Evolutionary conservation across 805 yeast species (phyloP), one percentile per base, ranked within the genome.

Genomic region (Cyberlindnera petersonii): DNA sequence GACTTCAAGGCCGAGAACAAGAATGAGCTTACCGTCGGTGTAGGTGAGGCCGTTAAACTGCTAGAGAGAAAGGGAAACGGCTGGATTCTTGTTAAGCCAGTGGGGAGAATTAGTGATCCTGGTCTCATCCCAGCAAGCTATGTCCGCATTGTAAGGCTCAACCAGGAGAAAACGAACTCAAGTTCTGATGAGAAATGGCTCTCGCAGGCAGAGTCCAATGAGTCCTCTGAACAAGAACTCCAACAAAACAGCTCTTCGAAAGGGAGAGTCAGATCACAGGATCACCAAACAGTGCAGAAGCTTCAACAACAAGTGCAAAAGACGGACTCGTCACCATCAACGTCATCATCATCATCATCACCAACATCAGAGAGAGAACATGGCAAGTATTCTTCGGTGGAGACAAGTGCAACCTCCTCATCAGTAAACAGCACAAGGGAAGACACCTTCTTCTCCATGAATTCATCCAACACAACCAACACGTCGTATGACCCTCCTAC

Each of bases 51-150:
- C 14, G 56, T 77, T 20, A 76, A 73, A 49, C 55, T 77, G 16
- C 44, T 75, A 5, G 71, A 71, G 36, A 56, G 71, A 28, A 65
- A 63, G 29, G 71, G 71, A 1, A 68, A 71, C 48, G 82, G 80
- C 2, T 75, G 80, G 79, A 55, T 76, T 3, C 53, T 74, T 30
- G 82, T 74, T 8, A 75, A 75, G 52, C 70, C 74, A n/a, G 66
- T 77, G 24, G 74, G 72, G 29, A 63, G 68, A 42, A 41, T 73
- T 22, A 55, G 63, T 5, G 56, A 53, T 4, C 69, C 74, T 1
- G 82, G 82, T 1, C 57, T 76, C 40, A 66, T 77, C 2, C 82
- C 82, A 1, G 70, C 75, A 3, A 60, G 66, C 24, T 71, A 70
- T 48, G 72, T 68, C 17, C 71, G 65, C 35, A 69, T 71, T 19